Evolutionary conservation across 495 filamentous ascomycete genomes (phyloP), one percentile per base, ranked within the genome.

Genomic region (Cercophora samala): DNA sequence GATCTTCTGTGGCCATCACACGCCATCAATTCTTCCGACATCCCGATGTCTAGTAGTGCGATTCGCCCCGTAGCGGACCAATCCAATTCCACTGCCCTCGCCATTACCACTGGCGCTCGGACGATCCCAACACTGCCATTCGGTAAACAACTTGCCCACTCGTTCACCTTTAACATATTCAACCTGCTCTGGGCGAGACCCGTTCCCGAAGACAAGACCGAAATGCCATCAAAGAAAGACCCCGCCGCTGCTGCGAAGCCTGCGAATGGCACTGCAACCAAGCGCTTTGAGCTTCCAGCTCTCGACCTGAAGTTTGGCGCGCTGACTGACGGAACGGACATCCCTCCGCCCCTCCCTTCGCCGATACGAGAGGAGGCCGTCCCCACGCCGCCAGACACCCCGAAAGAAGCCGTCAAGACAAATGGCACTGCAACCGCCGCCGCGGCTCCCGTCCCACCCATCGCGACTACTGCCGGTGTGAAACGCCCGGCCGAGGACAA

Each of bases 321-420:
- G 11, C 69, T 87, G 67, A 87, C 84, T 22, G 84, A 85, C 23
- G 84, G 84, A 21, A 87, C 84, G 66, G 72, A 85, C 68, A 87
- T 87, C 66, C 84, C 84, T 51, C 83, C 84, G 52, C 84, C 84
- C 6, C 72, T 72, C 19, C 83, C 83, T 6, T 85, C 83, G 29
- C 84, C 84, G 17, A 66, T 81, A 25, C 70, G 72, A 67, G 81
- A 84, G 65, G 76, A 80, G 64, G 74, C 79, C 23, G 72, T 69
- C 37, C 72, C 77, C 22, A 72, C 77, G 61, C 76, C 76, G 66
- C 75, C 75, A 25, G 75, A 76, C 66, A 75, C 76, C 32, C 67
- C 76, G 17, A 64, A 64, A 60, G 64, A 67, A 5, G 70, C 37
- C 37, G 11, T 46, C 37, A 46, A 46, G 37, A 11, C 70, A 61